These are phyloP conservation scores for Metschnikowia kofuensis DNA, from an alignment of 805 yeast species.

Conservation along the genomic window DNA sequence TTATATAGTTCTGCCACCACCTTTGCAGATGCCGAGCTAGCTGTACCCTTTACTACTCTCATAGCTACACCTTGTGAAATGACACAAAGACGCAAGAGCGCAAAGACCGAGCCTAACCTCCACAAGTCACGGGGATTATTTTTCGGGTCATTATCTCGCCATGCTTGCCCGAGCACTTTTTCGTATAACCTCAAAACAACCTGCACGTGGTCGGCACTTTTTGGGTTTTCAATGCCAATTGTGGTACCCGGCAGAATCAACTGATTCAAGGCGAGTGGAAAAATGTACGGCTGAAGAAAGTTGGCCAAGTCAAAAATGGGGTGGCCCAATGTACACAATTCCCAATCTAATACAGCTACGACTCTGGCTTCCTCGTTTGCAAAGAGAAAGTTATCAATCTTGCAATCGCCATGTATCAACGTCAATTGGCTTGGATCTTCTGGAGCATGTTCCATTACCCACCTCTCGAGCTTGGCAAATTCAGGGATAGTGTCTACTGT, in stretches of 20 bases:
- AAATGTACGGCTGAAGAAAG: constrained; percentile 50
- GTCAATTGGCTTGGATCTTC: constrained; percentile 42
- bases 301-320: constrained; percentile 63
- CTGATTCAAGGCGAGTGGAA: constrained; percentile 39
- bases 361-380: constrained; percentile 50
- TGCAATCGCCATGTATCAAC: constrained; percentile 63
- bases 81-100: constrained; percentile 51
- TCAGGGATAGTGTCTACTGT: constrained; percentile 48
- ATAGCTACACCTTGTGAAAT: constrained; percentile 63
- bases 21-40: constrained; percentile 51
- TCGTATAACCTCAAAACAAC: constrained; percentile 28
- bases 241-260: constrained; percentile 21
- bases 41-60: constrained; percentile 49
- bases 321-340: constrained; percentile 61
- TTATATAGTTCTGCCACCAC: constrained; percentile 36
- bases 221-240: constrained; percentile 33
- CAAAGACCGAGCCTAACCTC: constrained; percentile 55
- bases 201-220: constrained; percentile 19
- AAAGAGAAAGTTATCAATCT: constrained; percentile 61
- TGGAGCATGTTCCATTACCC: constrained; percentile 46
- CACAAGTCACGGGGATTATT: constrained; percentile 47
- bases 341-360: constrained; percentile 64
- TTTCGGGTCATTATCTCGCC: constrained; percentile 33
- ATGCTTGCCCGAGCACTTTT: constrained; percentile 20
- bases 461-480: constrained; percentile 39